Evolutionary conservation across 2,329 filamentous ascomycete genomes (phyloP).

Genomic region (Elsinoe batatas): DNA sequence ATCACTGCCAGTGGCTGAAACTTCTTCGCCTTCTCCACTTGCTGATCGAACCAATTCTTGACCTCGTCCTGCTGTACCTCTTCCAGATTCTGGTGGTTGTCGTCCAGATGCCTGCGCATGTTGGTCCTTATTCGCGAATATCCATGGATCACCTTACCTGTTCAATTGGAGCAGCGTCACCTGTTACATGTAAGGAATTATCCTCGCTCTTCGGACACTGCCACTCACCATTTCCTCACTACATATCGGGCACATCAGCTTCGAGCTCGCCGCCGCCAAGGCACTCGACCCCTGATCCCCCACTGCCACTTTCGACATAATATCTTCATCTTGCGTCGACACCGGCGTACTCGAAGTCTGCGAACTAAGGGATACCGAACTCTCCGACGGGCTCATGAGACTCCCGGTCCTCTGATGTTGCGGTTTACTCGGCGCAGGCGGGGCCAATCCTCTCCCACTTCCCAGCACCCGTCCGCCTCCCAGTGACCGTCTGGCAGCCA

Average conservation of each 20-base stretch:
- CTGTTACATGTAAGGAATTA: slow-evolving; percentile 35
- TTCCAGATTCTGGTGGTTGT: slow-evolving; percentile 80
- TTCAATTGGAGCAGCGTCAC: slow-evolving; percentile 89
- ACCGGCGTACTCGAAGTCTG: slow-evolving; percentile 62
- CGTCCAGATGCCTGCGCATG: slow-evolving; percentile 63
- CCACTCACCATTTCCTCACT: slow-evolving; percentile 81
- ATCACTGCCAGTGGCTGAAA: slow-evolving; percentile 86
- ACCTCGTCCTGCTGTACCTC: slow-evolving; percentile 86
- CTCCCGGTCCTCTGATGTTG: slow-evolving; percentile 35
- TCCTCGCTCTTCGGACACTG: background rate
- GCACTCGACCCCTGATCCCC: slow-evolving; percentile 48
- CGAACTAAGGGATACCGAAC: slow-evolving; percentile 69
- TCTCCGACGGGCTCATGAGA: slow-evolving; percentile 54
- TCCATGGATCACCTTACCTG: slow-evolving; percentile 38
- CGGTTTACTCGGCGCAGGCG: slow-evolving; percentile 42
- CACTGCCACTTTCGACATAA: slow-evolving; percentile 70
- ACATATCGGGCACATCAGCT: slow-evolving; percentile 92
- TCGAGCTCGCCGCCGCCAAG: slow-evolving; percentile 50
- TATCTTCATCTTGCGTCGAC: slow-evolving; percentile 63
- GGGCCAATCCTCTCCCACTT: slow-evolving; percentile 71
- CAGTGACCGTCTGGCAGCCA: slow-evolving; percentile 72
- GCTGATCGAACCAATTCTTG: slow-evolving; percentile 93
- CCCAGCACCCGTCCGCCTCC: slow-evolving; percentile 88
- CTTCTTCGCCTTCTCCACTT: slow-evolving; percentile 84
- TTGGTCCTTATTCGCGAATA: slow-evolving; percentile 11